Evolutionary conservation across 75 land plant species (phyloP).

Genomic region (Picea sitchensis): DNA sequence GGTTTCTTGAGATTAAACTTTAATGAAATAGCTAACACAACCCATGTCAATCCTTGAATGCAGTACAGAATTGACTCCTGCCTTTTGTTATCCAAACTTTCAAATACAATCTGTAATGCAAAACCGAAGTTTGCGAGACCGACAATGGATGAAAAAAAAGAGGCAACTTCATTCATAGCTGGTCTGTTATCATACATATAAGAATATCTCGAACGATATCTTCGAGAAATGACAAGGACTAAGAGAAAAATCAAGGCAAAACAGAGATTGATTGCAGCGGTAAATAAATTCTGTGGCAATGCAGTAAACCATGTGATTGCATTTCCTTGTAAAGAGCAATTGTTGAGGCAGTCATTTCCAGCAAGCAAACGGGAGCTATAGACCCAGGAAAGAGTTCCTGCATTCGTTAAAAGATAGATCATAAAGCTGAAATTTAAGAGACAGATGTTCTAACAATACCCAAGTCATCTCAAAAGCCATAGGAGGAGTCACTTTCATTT

Average conservation of each 20-base stretch:
- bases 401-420: neutral
- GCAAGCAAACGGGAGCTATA: neutral
- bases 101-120: slow-evolving; percentile 12
- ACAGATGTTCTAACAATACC: no score
- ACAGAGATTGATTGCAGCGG: neutral
- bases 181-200: no score
- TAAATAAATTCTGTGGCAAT: neutral
- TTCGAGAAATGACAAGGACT: neutral
- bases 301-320: neutral
- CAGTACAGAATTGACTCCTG: slow-evolving; percentile 9
- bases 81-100: neutral
- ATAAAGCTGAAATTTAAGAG: no score
- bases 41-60: slow-evolving; percentile 32
- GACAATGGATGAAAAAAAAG: neutral
- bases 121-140: slow-evolving; percentile 15
- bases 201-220: neutral
- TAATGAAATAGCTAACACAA: slow-evolving; percentile 22
- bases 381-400: neutral
- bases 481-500: no score
- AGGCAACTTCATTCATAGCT: neutral
- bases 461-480: no score
- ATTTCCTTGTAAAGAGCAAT: neutral
- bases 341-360: neutral
- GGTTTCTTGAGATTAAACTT: slow-evolving; percentile 16
- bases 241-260: neutral